phyloP scores from a whole-genome alignment of 208 protist genomes.

The Leishmania turanica region DNA sequence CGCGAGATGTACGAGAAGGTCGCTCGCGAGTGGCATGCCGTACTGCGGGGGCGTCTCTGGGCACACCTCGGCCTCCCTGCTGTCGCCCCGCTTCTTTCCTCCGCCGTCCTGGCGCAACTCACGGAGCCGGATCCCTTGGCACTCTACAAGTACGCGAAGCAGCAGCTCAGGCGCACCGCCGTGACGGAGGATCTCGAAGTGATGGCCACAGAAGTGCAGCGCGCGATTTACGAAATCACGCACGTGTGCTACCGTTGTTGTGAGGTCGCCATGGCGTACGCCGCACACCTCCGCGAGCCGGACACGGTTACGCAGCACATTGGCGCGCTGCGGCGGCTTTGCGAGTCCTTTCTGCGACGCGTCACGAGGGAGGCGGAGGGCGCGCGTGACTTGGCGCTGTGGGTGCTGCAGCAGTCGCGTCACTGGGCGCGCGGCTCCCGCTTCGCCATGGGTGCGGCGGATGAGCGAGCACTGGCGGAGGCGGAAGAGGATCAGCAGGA shows the following conservation, averaged over 20 bases:
- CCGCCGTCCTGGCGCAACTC: conserved; percentile 64
- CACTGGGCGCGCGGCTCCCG: conserved; percentile 26
- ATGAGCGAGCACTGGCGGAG: not conserved
- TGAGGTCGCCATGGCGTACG: conserved; percentile 30
- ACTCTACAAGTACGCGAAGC: conserved; percentile 42
- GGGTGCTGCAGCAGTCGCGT: conserved; percentile 54
- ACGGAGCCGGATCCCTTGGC: conserved; percentile 25
- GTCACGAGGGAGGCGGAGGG: conserved; percentile 39
- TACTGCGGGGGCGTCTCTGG: conserved; percentile 24
- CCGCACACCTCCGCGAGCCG: conserved; percentile 11
- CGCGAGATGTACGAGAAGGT: conserved; percentile 28
- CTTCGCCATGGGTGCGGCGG: conserved; percentile 6
- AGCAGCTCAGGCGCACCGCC: conserved; percentile 31
- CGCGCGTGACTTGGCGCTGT: conserved; percentile 53
- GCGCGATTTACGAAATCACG: conserved; percentile 24
- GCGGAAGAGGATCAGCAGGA: conserved; percentile 17
- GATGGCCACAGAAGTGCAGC: conserved; percentile 18
- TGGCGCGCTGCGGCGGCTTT: conserved; percentile 38
- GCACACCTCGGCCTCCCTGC: conserved; percentile 42
- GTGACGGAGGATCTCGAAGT: conserved; percentile 42
- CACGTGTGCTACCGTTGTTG: conserved; percentile 42
- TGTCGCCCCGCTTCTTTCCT: conserved; percentile 45
- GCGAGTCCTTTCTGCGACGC: conserved; percentile 41
- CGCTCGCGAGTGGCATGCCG: conserved; percentile 28
- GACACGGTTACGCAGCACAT: conserved; percentile 29